Evolutionary conservation across 306 rosid genomes (phyloP).

Genomic region (Notholithocarpus densiflorus): DNA sequence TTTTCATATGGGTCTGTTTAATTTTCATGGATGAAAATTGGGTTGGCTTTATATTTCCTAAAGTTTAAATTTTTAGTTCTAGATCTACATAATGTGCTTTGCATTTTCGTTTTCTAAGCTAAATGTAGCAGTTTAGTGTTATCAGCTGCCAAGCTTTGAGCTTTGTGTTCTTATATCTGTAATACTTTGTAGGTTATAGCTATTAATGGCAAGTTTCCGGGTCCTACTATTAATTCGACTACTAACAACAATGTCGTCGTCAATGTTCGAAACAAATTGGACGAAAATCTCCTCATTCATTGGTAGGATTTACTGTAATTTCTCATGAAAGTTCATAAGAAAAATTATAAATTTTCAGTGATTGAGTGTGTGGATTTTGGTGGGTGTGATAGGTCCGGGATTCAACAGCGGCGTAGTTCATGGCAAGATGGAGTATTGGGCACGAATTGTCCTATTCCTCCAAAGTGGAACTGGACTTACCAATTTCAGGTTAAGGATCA

Average conservation of each 20-base stretch:
- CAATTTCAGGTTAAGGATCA: slow-evolving; percentile 96
- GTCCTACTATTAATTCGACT: slow-evolving; percentile 79
- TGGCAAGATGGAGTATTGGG: slow-evolving; percentile 98
- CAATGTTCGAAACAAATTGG: slow-evolving; percentile 86
- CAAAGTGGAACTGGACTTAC: slow-evolving; percentile 99
- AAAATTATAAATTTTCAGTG: not conserved
- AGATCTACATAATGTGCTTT: slow-evolving; percentile 37
- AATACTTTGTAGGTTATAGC: slow-evolving; percentile 78
- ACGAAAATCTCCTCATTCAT: slow-evolving; percentile 76
- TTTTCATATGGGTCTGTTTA: slow-evolving; percentile 7
- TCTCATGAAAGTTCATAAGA: not conserved
- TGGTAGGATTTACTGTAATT: slow-evolving; percentile 48
- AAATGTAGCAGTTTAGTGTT: slow-evolving; percentile 12
- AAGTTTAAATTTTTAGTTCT: slow-evolving; percentile 27
- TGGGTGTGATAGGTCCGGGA: slow-evolving; percentile 68
- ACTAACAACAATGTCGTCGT: slow-evolving; percentile 83
- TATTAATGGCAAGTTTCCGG: slow-evolving; percentile 75
- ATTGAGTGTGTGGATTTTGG: slow-evolving; percentile 16
- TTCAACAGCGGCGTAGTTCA: slow-evolving; percentile 83
- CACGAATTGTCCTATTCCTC: slow-evolving; percentile 91
- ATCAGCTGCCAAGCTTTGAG: slow-evolving; percentile 1
- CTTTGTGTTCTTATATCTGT: slow-evolving; percentile 18
- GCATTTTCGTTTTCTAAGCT: slow-evolving; percentile 10
- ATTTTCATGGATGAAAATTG: slow-evolving; percentile 15
- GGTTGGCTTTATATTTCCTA: slow-evolving; percentile 24